Conservation (phyloP, 2,329 filamentous ascomycete genomes). For the Phymatotrichopsis omnivora region DNA sequence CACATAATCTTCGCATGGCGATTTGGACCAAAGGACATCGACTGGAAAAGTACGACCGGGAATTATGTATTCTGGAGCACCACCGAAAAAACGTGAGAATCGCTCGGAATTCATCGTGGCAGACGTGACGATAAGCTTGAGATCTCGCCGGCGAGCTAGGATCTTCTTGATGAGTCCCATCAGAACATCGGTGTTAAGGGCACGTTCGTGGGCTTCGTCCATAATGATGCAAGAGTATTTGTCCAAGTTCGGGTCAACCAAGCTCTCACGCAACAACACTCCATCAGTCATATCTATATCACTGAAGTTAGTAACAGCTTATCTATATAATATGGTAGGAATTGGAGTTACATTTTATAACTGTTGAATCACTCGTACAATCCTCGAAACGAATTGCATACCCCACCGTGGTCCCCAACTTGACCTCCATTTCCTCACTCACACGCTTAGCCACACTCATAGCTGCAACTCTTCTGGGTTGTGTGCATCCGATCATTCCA, state of each 20-base stretch:
- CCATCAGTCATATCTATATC: constrained; percentile 85
- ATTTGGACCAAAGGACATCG: constrained; percentile 89
- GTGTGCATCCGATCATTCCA: constrained; percentile 92
- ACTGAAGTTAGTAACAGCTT: constrained; percentile 21
- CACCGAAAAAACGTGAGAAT: constrained; percentile 92
- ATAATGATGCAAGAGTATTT: constrained; percentile 98
- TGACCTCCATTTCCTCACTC: constrained; percentile 95
- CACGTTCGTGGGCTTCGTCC: constrained; percentile 97
- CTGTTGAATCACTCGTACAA: constrained; percentile 87
- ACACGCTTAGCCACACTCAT: constrained; percentile 99
- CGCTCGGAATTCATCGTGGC: constrained; percentile 97
- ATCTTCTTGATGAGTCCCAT: constrained; percentile 99
- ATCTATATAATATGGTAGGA: neutral
- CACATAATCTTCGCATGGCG: constrained; percentile 94
- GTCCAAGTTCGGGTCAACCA: constrained; percentile 86
- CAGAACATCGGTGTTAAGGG: constrained; percentile 89
- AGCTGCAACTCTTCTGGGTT: constrained; percentile 88
- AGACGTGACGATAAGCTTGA: constrained; percentile 95
- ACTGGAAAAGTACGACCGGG: constrained; percentile 94
- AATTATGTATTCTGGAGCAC: constrained; percentile 92
- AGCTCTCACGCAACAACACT: constrained; percentile 81
- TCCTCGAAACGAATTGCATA: constrained; percentile 99
- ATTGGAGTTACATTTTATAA: constrained; percentile 64
- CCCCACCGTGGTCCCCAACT: constrained; percentile 75
- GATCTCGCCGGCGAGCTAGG: constrained; percentile 71